Evolutionary conservation across 257 asterid species (phyloP).

Genomic region (Capsicum pubescens): DNA sequence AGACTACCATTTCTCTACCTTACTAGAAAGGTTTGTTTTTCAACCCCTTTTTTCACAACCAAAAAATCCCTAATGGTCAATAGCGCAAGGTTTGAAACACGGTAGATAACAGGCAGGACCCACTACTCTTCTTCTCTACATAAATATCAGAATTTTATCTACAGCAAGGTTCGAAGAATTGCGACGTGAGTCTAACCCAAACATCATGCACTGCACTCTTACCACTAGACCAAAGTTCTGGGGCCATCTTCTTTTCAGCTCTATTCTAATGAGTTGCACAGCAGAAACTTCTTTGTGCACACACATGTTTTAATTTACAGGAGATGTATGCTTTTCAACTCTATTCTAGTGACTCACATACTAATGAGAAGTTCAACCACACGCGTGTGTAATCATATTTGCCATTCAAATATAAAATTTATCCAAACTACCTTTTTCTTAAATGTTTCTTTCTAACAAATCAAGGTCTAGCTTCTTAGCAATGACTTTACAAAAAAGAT

Average conservation of each 20-base stretch:
- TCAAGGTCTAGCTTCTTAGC: slow-evolving; percentile 10
- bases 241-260: neutral
- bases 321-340: slow-evolving; percentile 5
- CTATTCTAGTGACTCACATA: neutral
- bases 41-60: neutral
- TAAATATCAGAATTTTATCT: neutral
- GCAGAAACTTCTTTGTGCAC: neutral
- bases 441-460: neutral
- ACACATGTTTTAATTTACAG: neutral
- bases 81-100: neutral
- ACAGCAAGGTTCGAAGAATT: neutral
- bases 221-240: neutral
- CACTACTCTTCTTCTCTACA: neutral
- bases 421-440: neutral
- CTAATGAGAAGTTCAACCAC: neutral
- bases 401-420: neutral
- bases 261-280: slow-evolving; percentile 11
- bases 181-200: neutral
- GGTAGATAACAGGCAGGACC: neutral
- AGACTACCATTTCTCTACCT: neutral
- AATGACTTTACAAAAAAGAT: neutral
- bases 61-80: neutral
- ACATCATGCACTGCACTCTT: neutral
- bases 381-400: neutral
- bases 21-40: neutral